Conservation (phyloP, 2,329 filamentous ascomycete genomes). For the Sporothrix euskadiensis region DNA sequence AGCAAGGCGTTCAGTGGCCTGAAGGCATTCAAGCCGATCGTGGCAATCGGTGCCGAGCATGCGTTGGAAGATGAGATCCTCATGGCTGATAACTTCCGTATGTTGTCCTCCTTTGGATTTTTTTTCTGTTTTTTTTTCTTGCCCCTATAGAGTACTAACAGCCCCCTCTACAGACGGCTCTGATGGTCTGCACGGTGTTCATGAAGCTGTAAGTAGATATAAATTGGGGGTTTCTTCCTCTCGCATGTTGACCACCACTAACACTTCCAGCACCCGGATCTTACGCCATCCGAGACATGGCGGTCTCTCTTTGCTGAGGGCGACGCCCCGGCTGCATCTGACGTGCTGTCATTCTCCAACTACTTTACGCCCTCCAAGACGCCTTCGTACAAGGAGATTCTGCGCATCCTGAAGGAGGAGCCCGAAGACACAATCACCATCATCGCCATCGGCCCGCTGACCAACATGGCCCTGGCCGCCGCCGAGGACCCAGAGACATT, state of each 20-base stretch:
- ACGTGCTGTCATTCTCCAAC: slow-evolving; percentile 51
- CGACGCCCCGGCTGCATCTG: slow-evolving; percentile 37
- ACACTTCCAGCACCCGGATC: slow-evolving; percentile 60
- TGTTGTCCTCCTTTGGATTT: slow-evolving; percentile 38
- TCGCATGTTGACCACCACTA: background rate
- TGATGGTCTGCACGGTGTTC: slow-evolving; percentile 76
- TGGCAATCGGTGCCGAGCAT: slow-evolving; percentile 84
- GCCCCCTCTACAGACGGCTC: slow-evolving; percentile 59
- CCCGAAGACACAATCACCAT: slow-evolving; percentile 85
- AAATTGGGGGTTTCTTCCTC: background rate
- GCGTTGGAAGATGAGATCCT: slow-evolving; percentile 81
- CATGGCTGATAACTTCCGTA: slow-evolving; percentile 85
- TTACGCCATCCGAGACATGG: slow-evolving; percentile 74
- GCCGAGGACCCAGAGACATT: slow-evolving; percentile 88
- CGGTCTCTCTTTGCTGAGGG: slow-evolving; percentile 61
- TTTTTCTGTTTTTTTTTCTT: background rate
- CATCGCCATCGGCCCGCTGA: slow-evolving; percentile 84
- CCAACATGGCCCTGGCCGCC: slow-evolving; percentile 89
- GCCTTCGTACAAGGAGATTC: slow-evolving; percentile 80
- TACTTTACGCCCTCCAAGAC: slow-evolving; percentile 75
- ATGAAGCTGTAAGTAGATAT: slow-evolving; percentile 51
- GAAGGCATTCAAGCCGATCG: slow-evolving; percentile 71
- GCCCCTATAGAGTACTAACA: background rate
- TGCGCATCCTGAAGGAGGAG: slow-evolving; percentile 80
- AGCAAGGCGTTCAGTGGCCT: slow-evolving; percentile 72